These are phyloP conservation scores for Lachnellula arida DNA, from an alignment of 2,329 filamentous ascomycete species.

Conservation along the genomic window DNA sequence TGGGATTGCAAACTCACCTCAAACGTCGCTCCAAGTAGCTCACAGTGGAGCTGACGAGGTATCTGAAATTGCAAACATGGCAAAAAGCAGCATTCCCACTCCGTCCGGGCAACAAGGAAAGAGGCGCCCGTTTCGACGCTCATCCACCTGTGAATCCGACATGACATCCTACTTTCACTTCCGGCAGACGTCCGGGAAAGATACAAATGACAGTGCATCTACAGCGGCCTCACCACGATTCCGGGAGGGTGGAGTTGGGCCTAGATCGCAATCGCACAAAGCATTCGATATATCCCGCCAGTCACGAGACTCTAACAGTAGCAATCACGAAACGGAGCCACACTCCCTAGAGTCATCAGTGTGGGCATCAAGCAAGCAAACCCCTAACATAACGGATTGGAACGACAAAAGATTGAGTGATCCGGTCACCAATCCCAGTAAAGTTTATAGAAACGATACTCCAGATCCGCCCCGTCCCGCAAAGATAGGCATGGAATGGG, in stretches of 20 bases:
- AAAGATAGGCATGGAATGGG: slow-evolving; percentile 53
- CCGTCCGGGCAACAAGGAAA: background rate
- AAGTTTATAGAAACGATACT: slow-evolving; percentile 1
- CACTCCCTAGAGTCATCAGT: slow-evolving; percentile 3
- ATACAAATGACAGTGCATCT: background rate
- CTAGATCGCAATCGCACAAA: background rate
- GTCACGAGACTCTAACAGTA: slow-evolving; percentile 1
- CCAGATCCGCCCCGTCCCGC: slow-evolving; percentile 51
- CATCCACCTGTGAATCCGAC: background rate
- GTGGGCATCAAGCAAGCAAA: background rate
- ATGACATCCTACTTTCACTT: background rate
- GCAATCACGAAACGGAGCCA: background rate
- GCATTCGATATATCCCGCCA: background rate
- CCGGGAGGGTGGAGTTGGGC: background rate
- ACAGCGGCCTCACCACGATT: background rate
- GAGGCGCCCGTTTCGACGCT: background rate
- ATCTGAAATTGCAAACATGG: background rate
- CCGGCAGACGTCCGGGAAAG: background rate
- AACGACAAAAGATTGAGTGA: slow-evolving; percentile 9
- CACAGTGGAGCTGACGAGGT: slow-evolving; percentile 3
- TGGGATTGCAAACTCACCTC: slow-evolving; percentile 12
- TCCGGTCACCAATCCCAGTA: background rate
- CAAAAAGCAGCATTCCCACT: slow-evolving; percentile 5
- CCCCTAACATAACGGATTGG: slow-evolving; percentile 16
- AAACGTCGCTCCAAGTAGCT: slow-evolving; percentile 9